Conservation (phyloP, 352 stramenopile species). For the Globisporangium carolinianum region DNA sequence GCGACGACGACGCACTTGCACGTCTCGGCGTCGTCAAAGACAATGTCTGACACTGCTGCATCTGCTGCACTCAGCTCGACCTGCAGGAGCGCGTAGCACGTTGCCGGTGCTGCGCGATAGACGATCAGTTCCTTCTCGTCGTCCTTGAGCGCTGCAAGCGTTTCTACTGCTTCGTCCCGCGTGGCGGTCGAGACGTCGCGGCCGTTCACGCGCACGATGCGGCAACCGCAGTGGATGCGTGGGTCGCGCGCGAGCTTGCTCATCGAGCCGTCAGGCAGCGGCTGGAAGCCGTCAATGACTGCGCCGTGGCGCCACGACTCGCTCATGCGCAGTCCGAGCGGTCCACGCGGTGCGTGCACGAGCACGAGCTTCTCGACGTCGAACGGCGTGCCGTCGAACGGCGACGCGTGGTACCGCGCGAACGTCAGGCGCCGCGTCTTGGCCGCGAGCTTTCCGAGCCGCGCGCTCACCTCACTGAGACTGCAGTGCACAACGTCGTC, state of each 20-base stretch:
- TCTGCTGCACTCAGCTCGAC: conserved; percentile 17
- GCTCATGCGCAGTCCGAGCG: conserved; percentile 40
- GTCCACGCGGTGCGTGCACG: conserved; percentile 28
- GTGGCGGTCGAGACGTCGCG: conserved; percentile 28
- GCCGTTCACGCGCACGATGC: conserved; percentile 51
- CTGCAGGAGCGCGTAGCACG: conserved; percentile 22
- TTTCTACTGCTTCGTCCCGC: conserved; percentile 28
- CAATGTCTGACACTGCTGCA: conserved; percentile 15
- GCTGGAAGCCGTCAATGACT: conserved; percentile 44
- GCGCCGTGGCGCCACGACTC: conserved; percentile 31
- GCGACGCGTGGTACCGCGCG: conserved; percentile 31
- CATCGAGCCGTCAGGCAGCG: conserved; percentile 25
- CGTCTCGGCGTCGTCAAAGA: conserved; percentile 26
- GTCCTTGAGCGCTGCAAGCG: conserved; percentile 29
- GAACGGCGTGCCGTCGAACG: conserved; percentile 20
- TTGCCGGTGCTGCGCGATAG: conserved; percentile 24
- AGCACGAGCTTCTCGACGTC: conserved; percentile 54
- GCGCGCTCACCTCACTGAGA: conserved; percentile 33
- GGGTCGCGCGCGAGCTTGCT: conserved; percentile 27
- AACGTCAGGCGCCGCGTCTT: conserved; percentile 41
- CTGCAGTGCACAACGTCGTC: conserved; percentile 36
- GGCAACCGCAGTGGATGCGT: conserved; percentile 41
- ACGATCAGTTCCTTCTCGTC: conserved; percentile 50
- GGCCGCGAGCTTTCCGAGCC: conserved; percentile 31
- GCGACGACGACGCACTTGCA: conserved; percentile 29